phyloP scores from a whole-genome alignment of 2,329 filamentous ascomycete species.

The Polychaeton citri region DNA sequence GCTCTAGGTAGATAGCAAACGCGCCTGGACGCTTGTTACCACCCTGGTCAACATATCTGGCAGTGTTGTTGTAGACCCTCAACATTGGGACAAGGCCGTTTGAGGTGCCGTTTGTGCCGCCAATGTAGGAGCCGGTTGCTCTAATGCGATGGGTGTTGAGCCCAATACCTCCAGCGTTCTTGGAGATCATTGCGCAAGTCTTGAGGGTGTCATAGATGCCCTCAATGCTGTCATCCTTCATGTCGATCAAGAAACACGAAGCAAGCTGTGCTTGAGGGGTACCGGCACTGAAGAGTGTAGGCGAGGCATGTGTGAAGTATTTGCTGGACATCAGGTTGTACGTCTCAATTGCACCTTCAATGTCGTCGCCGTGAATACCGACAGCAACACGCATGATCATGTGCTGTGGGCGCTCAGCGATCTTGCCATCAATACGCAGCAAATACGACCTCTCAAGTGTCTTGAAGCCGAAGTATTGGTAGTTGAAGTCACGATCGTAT shows the following conservation, averaged over 20 bases:
- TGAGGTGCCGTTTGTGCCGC: slow-evolving; percentile 93
- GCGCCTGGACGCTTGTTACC: slow-evolving; percentile 98
- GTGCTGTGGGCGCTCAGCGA: slow-evolving; percentile 94
- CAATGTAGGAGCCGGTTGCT: slow-evolving; percentile 94
- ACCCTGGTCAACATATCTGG: slow-evolving; percentile 95
- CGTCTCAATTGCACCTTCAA: slow-evolving; percentile 90
- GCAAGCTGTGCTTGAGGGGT: slow-evolving; percentile 90
- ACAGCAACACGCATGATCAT: slow-evolving; percentile 99
- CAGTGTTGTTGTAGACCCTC: slow-evolving; percentile 98
- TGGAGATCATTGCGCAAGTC: slow-evolving; percentile 99
- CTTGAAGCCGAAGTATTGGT: slow-evolving; percentile 99
- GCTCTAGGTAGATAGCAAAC: slow-evolving; percentile 97
- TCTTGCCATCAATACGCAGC: slow-evolving; percentile 86
- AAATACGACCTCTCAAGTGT: slow-evolving; percentile 96
- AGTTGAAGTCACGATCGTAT: slow-evolving; percentile 99
- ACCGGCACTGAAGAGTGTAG: slow-evolving; percentile 94
- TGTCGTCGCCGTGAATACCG: slow-evolving; percentile 87
- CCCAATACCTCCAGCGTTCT: slow-evolving; percentile 96
- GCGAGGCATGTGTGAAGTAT: slow-evolving; percentile 95
- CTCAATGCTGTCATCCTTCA: slow-evolving; percentile 99
- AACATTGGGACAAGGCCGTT: slow-evolving; percentile 98
- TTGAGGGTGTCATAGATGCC: slow-evolving; percentile 99
- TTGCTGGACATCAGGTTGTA: slow-evolving; percentile 99
- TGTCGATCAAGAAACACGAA: slow-evolving; percentile 97
- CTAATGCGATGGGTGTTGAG: slow-evolving; percentile 94